A percentile compares a stretch with the other conserved stretches of the same genome.
Evolutionary conservation across 371 early-diverging fungal species (phyloP).

Genomic region (Enteropsectra breve): DNA sequence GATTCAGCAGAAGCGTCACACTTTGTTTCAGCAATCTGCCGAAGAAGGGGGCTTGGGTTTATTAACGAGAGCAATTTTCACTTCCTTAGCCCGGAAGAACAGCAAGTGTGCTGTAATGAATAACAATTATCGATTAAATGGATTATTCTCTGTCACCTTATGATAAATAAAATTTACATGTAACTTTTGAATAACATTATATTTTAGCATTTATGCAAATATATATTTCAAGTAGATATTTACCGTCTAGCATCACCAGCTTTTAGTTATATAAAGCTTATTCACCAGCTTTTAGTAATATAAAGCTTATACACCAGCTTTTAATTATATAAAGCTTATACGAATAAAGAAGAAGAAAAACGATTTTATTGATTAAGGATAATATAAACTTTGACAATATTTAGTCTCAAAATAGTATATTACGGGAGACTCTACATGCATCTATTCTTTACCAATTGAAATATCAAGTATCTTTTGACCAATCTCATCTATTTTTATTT

Average conservation of each 20-base stretch:
- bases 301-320: too few species aligned
- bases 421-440: too few species aligned
- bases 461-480: too few species aligned
- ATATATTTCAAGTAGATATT: background rate
- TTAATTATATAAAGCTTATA: too few species aligned
- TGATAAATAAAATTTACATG: background rate
- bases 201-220: background rate
- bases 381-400: too few species aligned
- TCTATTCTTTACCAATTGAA: too few species aligned
- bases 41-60: background rate
- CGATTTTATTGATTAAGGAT: too few species aligned
- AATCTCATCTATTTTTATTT: too few species aligned
- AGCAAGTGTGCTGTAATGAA: background rate
- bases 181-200: background rate
- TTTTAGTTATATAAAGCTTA: background rate
- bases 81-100: background rate
- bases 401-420: too few species aligned
- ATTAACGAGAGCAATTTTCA: background rate
- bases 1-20: background rate
- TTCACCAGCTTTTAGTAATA: background rate
- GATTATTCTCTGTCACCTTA: background rate
- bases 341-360: too few species aligned
- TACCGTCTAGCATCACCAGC: background rate
- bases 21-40: background rate
- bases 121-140: background rate